phyloP scores from a whole-genome alignment of 2,329 filamentous ascomycete genomes.

The Juglanconis oblonga region DNA sequence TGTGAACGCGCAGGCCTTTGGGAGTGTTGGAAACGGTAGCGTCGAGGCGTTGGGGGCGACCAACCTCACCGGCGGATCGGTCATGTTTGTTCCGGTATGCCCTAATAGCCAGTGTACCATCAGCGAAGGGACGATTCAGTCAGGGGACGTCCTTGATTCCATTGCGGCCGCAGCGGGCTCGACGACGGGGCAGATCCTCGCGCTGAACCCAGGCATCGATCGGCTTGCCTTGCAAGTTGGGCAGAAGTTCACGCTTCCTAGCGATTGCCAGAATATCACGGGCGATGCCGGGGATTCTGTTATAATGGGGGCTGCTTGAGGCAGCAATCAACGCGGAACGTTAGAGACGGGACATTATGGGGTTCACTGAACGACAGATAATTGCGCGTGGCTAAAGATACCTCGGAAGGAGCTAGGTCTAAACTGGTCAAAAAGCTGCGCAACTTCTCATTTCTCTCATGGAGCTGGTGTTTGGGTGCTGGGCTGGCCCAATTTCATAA shows the following conservation, averaged over 20 bases:
- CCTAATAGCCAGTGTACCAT: slow-evolving; percentile 10
- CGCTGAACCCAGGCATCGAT: slow-evolving; percentile 7
- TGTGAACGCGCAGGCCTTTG: neutral
- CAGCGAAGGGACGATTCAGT: neutral
- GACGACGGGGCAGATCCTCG: slow-evolving; percentile 9
- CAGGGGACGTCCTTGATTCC: slow-evolving; percentile 5
- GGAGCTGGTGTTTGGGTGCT: neutral
- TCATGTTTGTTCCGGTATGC: slow-evolving; percentile 9
- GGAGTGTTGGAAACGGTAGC: neutral
- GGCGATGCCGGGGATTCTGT: neutral
- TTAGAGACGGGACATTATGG: too few species aligned
- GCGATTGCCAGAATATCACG: slow-evolving; percentile 9
- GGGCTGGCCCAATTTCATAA: neutral
- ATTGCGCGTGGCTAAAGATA: too few species aligned
- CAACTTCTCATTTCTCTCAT: neutral
- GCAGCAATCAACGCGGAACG: too few species aligned
- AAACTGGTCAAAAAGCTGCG: too few species aligned
- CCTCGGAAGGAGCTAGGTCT: too few species aligned
- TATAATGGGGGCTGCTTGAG: too few species aligned
- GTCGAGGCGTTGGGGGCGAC: neutral
- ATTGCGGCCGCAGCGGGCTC: neutral
- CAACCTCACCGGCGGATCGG: neutral
- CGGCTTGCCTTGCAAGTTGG: neutral
- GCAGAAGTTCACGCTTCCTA: slow-evolving; percentile 9
- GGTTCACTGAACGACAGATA: too few species aligned